Conservation (phyloP, 768 basidiomycete genomes). For the Termitomyces sp. region DNA sequence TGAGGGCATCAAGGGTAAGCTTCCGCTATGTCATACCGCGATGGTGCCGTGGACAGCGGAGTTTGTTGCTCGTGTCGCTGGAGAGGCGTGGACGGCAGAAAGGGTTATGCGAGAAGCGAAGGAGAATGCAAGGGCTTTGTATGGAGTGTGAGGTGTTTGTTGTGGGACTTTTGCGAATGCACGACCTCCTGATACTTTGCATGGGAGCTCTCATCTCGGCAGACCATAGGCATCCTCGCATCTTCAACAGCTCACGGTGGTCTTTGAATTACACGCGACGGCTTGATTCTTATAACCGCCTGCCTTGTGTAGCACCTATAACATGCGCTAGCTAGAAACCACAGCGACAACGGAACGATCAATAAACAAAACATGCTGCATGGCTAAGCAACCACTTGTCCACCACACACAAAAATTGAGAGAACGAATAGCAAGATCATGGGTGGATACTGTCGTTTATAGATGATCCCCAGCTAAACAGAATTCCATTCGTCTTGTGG, state of each 20-base stretch:
- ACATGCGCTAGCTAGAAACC: too few relatives aligned
- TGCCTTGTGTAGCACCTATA: too few relatives aligned
- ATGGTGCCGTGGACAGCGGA: constrained; percentile 88
- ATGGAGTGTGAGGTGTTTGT: constrained; percentile 41
- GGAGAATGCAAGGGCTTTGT: constrained; percentile 62
- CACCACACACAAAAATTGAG: too few relatives aligned
- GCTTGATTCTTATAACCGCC: too few relatives aligned
- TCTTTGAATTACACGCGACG: background rate
- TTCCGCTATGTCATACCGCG: constrained; percentile 73
- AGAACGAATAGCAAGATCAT: too few relatives aligned
- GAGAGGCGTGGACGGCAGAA: constrained; percentile 49
- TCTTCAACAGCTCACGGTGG: background rate
- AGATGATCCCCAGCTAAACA: constrained; percentile 99
- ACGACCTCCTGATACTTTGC: background rate
- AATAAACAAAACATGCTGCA: too few relatives aligned
- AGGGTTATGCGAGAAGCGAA: constrained; percentile 60
- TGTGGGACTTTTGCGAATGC: background rate
- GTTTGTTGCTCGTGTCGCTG: constrained; percentile 56
- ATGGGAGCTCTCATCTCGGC: too few relatives aligned
- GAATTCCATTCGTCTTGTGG: constrained; percentile 97
- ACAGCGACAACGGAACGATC: too few relatives aligned
- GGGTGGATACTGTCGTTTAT: constrained; percentile 88
- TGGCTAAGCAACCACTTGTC: too few relatives aligned
- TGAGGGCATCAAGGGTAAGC: constrained; percentile 49
- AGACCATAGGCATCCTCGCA: too few relatives aligned